Conservation (phyloP, 352 stramenopile genomes). For the Phytophthora chlamydospora region DNA sequence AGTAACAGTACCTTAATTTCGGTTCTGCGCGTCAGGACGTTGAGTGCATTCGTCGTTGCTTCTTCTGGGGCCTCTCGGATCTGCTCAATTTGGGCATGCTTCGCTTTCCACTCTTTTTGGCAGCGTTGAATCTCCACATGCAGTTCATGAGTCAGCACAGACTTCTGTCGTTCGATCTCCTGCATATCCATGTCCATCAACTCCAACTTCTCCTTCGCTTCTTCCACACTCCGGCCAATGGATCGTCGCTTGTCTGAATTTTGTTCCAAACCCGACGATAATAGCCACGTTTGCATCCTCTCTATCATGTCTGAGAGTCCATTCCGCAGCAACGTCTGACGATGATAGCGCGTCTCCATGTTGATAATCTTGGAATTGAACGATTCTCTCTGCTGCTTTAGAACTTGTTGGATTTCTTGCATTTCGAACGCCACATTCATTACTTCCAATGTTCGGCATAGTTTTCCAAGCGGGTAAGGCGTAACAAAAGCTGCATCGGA, state of each 20-base stretch:
- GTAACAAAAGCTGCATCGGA: slow-evolving; percentile 17
- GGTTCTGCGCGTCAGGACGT: slow-evolving; percentile 48
- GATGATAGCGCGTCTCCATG: slow-evolving; percentile 43
- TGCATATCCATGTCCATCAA: slow-evolving; percentile 40
- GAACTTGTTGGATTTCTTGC: slow-evolving; percentile 41
- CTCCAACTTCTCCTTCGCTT: slow-evolving; percentile 35
- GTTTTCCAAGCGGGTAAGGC: slow-evolving; percentile 44
- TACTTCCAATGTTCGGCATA: slow-evolving; percentile 59
- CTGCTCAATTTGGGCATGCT: slow-evolving; percentile 42
- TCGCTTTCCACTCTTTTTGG: slow-evolving; percentile 45
- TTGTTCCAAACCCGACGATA: slow-evolving; percentile 6
- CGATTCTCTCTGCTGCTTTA: slow-evolving; percentile 23
- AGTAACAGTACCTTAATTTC: slow-evolving; percentile 61
- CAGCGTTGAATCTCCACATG: slow-evolving; percentile 26
- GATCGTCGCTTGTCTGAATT: slow-evolving; percentile 6
- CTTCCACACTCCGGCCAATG: slow-evolving; percentile 28
- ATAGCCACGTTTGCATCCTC: slow-evolving; percentile 50
- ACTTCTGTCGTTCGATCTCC: slow-evolving; percentile 29
- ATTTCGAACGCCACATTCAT: slow-evolving; percentile 58
- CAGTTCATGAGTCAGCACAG: slow-evolving; percentile 12
- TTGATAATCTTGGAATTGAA: slow-evolving; percentile 35
- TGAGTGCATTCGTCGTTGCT: slow-evolving; percentile 44
- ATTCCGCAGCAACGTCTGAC: slow-evolving; percentile 40
- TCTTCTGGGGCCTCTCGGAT: slow-evolving; percentile 42
- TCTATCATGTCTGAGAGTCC: slow-evolving; percentile 42